phyloP scores from a whole-genome alignment of 257 asterid genomes.

The Solanum sparsipilum region DNA sequence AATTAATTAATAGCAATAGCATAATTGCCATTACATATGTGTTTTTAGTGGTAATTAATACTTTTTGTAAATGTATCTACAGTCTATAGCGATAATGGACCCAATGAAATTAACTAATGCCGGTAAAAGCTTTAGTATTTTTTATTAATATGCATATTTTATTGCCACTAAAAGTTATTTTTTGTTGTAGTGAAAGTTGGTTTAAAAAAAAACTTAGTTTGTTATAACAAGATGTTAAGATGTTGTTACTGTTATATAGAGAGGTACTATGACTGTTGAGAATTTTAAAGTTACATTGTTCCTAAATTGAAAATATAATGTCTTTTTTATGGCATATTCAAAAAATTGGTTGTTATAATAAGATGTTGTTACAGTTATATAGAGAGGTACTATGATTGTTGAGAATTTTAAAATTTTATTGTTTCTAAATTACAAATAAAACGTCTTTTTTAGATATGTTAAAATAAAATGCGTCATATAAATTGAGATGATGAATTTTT shows the following conservation, averaged over 20 bases:
- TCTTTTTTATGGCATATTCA: no score
- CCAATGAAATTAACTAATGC: not conserved
- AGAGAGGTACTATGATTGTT: no score
- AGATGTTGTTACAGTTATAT: no score
- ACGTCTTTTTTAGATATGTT: not conserved
- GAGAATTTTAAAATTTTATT: no score
- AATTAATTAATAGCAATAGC: not conserved
- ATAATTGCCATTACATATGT: no score
- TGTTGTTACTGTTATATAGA: not conserved
- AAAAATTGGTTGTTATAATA: no score
- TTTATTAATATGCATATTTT: no score
- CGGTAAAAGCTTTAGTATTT: not conserved
- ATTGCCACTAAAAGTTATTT: no score
- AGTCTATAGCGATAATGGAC: not conserved
- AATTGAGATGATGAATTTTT: not conserved
- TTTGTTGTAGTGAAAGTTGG: not conserved
- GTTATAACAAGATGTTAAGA: not conserved
- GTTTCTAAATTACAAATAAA: not conserved
- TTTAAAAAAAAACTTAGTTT: not conserved
- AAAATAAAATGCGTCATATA: not conserved
- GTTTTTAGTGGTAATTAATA: not conserved
- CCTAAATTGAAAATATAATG: no score
- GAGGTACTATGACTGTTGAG: not conserved
- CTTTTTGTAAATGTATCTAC: no score
- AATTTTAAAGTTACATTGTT: no score